Evolutionary conservation across 768 basidiomycete genomes (phyloP).

Genomic region (Kwoniella dejecticola): DNA sequence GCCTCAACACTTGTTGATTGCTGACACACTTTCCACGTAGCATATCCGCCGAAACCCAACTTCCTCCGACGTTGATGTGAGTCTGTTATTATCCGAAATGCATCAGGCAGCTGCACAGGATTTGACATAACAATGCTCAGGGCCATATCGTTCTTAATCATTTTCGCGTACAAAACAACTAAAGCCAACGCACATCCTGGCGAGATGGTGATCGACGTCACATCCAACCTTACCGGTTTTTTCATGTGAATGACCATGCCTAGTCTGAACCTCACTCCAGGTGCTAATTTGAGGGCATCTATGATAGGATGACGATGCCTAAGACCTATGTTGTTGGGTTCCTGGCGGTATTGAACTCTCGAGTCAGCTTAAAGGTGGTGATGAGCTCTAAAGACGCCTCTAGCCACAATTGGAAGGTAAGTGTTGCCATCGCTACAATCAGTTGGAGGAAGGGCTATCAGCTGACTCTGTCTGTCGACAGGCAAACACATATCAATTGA

Average conservation of each 20-base stretch:
- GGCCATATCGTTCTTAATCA: slow-evolving; percentile 10
- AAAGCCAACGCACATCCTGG: slow-evolving; percentile 6
- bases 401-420: too few relatives aligned
- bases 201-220: slow-evolving; percentile 6
- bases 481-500: slow-evolving; percentile 5
- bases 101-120: too few relatives aligned
- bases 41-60: slow-evolving; percentile 6
- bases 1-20: not conserved
- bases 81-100: too few relatives aligned
- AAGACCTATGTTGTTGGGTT: slow-evolving; percentile 15
- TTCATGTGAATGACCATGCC: slow-evolving; percentile 2
- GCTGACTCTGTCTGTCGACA: too few relatives aligned
- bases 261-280: too few relatives aligned
- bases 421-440: too few relatives aligned
- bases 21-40: not conserved
- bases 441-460: too few relatives aligned
- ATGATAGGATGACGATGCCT: slow-evolving; percentile 11
- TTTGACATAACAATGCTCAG: too few relatives aligned
- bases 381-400: too few relatives aligned
- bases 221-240: slow-evolving; percentile 7
- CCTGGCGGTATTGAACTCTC: slow-evolving; percentile 9
- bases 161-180: slow-evolving; percentile 12
- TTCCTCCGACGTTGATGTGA: slow-evolving; percentile 11
- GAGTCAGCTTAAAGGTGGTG: slow-evolving; percentile 10
- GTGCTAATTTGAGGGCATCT: not conserved